Evolutionary conservation across 1,139 yeast species (phyloP).

Genomic region (Nakaseomyces delphensis): DNA sequence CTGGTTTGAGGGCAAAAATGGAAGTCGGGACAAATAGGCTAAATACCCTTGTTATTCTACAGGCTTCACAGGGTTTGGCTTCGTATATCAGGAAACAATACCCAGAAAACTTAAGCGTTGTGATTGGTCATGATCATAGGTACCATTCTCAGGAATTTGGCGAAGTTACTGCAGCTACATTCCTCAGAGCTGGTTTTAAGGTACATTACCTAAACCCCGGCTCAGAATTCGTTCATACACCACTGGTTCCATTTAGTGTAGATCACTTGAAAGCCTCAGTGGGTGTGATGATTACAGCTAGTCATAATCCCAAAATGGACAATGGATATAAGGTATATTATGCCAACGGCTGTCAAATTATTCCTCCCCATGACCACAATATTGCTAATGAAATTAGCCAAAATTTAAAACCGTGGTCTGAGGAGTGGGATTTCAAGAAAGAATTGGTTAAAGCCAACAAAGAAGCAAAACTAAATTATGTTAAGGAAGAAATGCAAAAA

Average conservation of each 20-base stretch:
- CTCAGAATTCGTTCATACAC: conserved; percentile 59
- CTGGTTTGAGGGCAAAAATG: conserved; percentile 82
- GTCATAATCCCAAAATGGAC: conserved; percentile 89
- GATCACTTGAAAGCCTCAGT: conserved; percentile 55
- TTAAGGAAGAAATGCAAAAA: conserved; percentile 32
- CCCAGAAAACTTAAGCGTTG: conserved; percentile 42
- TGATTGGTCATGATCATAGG: conserved; percentile 88
- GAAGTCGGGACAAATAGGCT: conserved; percentile 83
- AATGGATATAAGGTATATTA: conserved; percentile 95
- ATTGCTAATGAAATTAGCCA: conserved; percentile 57
- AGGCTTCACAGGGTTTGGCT: conserved; percentile 88
- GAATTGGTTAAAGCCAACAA: conserved; percentile 30
- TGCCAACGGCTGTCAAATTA: conserved; percentile 89
- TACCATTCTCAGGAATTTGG: conserved; percentile 75
- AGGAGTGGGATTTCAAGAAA: conserved; percentile 41
- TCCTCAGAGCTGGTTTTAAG: conserved; percentile 54
- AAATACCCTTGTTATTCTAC: conserved; percentile 84
- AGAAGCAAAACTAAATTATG: conserved; percentile 22
- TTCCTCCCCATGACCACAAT: conserved; percentile 76
- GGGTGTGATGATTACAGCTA: conserved; percentile 95
- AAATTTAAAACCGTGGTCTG: conserved; percentile 55
- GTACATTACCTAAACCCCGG: conserved; percentile 58
- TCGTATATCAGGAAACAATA: conserved; percentile 41
- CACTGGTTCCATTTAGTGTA: conserved; percentile 83
- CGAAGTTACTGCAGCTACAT: conserved; percentile 65